Percentiles rank a stretch among this genome's conserved stretches.
phyloP scores from a whole-genome alignment of 305 asterid species.

The Plantago lanceolata region DNA sequence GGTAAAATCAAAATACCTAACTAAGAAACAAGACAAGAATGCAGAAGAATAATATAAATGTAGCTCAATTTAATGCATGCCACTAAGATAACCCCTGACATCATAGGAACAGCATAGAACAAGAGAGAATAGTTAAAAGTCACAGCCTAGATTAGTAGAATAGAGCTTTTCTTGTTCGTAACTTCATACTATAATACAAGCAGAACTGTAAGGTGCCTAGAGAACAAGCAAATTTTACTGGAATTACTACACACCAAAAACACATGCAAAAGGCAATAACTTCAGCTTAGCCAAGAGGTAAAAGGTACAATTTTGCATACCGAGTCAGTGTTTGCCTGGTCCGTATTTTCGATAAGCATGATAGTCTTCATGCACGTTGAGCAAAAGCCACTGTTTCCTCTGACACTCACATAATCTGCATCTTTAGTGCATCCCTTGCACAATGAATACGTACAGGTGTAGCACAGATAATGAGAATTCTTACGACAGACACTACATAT shows the following conservation, averaged over 20 bases:
- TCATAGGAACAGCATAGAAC: too few species aligned
- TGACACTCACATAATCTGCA: constrained; percentile 60
- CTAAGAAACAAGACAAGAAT: too few species aligned
- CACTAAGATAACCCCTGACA: too few species aligned
- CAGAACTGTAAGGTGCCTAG: background rate
- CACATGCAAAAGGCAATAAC: background rate
- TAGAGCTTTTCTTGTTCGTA: background rate
- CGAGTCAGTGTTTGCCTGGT: constrained; percentile 53
- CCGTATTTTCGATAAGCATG: constrained; percentile 82
- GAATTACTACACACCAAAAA: background rate
- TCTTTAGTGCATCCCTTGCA: constrained; percentile 77
- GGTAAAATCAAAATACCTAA: background rate
- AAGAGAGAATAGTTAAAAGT: too few species aligned
- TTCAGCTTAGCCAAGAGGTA: background rate
- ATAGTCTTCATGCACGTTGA: constrained; percentile 79
- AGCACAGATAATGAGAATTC: constrained; percentile 74
- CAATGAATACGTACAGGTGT: constrained; percentile 88
- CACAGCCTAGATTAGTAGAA: constrained; percentile 2
- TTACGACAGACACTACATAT: constrained; percentile 85
- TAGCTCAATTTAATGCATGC: too few species aligned
- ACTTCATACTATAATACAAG: background rate
- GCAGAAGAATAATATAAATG: too few species aligned
- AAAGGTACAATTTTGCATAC: constrained; percentile 38
- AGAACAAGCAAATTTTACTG: background rate
- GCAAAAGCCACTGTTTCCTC: constrained; percentile 91